Conservation (phyloP, 1,139 yeast genomes). For the Arxiozyma slooffiae region DNA sequence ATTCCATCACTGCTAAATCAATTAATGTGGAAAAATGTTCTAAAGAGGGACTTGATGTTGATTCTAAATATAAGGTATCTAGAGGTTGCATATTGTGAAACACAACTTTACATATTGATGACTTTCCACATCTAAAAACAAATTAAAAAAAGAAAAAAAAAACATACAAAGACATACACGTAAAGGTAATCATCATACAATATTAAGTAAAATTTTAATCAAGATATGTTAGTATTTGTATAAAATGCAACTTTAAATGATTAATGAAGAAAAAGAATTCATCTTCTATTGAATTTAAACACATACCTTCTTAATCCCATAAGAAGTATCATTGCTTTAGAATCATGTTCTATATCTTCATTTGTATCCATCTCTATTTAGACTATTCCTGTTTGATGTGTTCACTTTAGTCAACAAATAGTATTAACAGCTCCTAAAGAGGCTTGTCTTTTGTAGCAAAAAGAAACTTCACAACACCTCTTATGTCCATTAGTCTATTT, state of each 20-base stretch:
- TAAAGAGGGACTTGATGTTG: conserved; percentile 80
- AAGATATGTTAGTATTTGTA: background rate
- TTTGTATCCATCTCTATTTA: background rate
- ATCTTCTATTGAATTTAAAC: background rate
- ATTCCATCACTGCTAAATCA: conserved; percentile 85
- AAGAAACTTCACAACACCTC: background rate
- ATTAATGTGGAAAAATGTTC: conserved; percentile 71
- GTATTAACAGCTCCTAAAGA: background rate
- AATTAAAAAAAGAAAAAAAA: too few relatives aligned
- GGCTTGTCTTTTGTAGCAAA: background rate
- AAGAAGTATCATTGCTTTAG: conserved; percentile 62
- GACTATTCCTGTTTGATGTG: background rate
- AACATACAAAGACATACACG: background rate
- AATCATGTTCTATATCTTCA: conserved; percentile 27
- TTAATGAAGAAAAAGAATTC: background rate
- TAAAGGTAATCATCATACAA: background rate
- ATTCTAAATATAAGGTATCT: conserved; percentile 82
- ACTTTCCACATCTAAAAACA: conserved; percentile 52
- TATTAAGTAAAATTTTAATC: background rate
- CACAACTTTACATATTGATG: conserved; percentile 88
- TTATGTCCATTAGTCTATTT: too few relatives aligned
- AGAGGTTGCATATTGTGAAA: conserved; percentile 95
- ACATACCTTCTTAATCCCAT: conserved; percentile 65
- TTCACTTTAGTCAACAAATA: background rate
- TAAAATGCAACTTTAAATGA: background rate